Percentiles rank a stretch among this genome's conserved stretches.
Conservation (phyloP, 352 stramenopile genomes). For the Globisporangium splendens region DNA sequence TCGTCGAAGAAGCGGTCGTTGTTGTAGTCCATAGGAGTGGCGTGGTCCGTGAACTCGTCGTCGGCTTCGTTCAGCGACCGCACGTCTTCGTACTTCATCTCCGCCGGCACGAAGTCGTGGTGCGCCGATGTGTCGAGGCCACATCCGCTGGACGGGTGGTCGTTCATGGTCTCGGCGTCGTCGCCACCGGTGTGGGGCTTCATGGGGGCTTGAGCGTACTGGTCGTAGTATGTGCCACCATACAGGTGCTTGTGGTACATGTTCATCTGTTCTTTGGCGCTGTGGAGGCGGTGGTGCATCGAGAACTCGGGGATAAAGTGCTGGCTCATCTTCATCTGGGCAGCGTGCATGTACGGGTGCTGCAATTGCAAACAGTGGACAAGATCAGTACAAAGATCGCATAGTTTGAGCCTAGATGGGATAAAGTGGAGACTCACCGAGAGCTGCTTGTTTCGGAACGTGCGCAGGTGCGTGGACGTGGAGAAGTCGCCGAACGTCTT, state of each 20-base stretch:
- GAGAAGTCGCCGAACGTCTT: slow-evolving; percentile 49
- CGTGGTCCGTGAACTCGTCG: slow-evolving; percentile 39
- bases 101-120: slow-evolving; percentile 33
- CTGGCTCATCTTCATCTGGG: slow-evolving; percentile 9
- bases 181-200: slow-evolving; percentile 22
- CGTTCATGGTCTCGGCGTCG: slow-evolving; percentile 16
- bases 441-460: slow-evolving; percentile 36
- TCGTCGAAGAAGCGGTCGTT: slow-evolving; percentile 75
- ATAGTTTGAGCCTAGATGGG: not conserved
- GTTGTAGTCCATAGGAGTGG: slow-evolving; percentile 60
- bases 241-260: slow-evolving; percentile 28
- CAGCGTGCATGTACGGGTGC: slow-evolving; percentile 11
- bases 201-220: slow-evolving; percentile 10
- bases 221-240: slow-evolving; percentile 19
- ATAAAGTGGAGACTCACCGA: slow-evolving; percentile 22
- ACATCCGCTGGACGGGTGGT: slow-evolving; percentile 21
- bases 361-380: not conserved
- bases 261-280: slow-evolving; percentile 9
- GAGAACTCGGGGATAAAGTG: slow-evolving; percentile 18
- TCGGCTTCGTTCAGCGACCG: slow-evolving; percentile 44
- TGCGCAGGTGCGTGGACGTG: slow-evolving; percentile 36
- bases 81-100: slow-evolving; percentile 56
- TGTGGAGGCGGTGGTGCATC: slow-evolving; percentile 15
- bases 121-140: slow-evolving; percentile 18
- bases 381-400: not conserved